phyloP scores from a whole-genome alignment of 2,329 filamentous ascomycete species.

The Tolypocladium paradoxum region DNA sequence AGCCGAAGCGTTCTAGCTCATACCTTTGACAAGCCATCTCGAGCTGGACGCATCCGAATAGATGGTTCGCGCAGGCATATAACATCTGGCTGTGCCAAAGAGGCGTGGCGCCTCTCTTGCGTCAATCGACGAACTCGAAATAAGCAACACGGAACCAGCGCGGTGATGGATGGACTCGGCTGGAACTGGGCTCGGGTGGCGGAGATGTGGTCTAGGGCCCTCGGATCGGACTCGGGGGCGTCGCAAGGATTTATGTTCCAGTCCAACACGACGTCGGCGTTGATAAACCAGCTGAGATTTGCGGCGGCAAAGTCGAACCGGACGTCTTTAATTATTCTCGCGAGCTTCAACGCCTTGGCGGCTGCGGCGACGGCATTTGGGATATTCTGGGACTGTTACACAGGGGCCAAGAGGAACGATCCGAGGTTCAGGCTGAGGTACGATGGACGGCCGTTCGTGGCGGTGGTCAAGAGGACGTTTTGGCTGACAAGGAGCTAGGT shows the following conservation, averaged over 20 bases:
- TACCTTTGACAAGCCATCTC: background rate
- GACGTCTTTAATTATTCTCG: constrained; percentile 50
- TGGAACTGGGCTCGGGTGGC: constrained; percentile 4
- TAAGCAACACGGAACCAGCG: background rate
- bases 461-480: background rate
- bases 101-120: constrained; percentile 9
- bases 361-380: constrained; percentile 44
- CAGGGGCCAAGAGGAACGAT: constrained; percentile 29
- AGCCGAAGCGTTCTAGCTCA: background rate
- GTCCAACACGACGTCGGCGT: constrained; percentile 31
- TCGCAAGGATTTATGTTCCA: constrained; percentile 18
- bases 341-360: constrained; percentile 48
- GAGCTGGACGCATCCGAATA: background rate
- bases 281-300: constrained; percentile 41
- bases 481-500: constrained; percentile 13
- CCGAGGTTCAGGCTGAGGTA: constrained; percentile 31
- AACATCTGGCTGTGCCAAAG: constrained; percentile 1
- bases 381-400: constrained; percentile 47
- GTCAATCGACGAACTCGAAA: background rate
- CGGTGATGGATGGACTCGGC: constrained; percentile 1
- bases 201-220: constrained; percentile 7
- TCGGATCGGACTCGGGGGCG: constrained; percentile 1
- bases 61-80: background rate
- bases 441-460: background rate
- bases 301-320: constrained; percentile 45